A percentile compares a stretch with the other conserved stretches of the same genome.
phyloP scores from a whole-genome alignment of 371 early-diverging fungal species.

The Mortierella polycephala region DNA sequence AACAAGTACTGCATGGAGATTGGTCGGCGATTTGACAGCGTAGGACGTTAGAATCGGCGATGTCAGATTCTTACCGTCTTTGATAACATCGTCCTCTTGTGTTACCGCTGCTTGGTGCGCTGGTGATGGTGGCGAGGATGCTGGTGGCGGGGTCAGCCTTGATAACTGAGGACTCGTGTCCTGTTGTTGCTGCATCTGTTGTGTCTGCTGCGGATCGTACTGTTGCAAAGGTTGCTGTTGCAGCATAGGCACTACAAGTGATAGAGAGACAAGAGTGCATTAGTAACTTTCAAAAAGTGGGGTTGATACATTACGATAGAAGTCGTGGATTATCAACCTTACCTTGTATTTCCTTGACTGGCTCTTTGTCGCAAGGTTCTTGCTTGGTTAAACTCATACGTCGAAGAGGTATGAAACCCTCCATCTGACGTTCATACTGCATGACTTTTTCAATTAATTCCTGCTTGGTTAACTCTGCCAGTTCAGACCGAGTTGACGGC shows the following conservation, averaged over 20 bases:
- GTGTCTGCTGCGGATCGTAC: background rate
- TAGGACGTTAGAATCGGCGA: conserved; percentile 26
- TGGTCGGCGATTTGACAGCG: conserved; percentile 48
- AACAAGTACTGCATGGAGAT: conserved; percentile 30
- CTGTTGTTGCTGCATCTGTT: conserved; percentile 12
- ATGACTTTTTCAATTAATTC: conserved; percentile 54
- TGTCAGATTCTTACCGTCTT: conserved; percentile 25
- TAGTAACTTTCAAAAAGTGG: too few species aligned
- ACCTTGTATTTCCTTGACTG: conserved; percentile 17
- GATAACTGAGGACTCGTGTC: conserved; percentile 18
- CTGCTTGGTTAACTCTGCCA: conserved; percentile 37
- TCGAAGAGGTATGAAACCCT: conserved; percentile 36
- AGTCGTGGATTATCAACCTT: background rate
- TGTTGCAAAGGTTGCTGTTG: background rate
- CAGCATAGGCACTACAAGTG: too few species aligned
- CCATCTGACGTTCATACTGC: conserved; percentile 52
- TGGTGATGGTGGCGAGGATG: conserved; percentile 16
- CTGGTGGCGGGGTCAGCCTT: conserved; percentile 15
- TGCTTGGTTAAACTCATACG: conserved; percentile 31
- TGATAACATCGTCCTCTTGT: conserved; percentile 12
- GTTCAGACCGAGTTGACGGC: conserved; percentile 35
- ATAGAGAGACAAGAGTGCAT: too few species aligned
- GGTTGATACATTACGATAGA: background rate
- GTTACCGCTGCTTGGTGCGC: background rate
- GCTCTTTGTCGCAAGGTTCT: conserved; percentile 11